phyloP scores from a whole-genome alignment of 2,329 filamentous ascomycete species.

The Aspergillus arachidicola region DNA sequence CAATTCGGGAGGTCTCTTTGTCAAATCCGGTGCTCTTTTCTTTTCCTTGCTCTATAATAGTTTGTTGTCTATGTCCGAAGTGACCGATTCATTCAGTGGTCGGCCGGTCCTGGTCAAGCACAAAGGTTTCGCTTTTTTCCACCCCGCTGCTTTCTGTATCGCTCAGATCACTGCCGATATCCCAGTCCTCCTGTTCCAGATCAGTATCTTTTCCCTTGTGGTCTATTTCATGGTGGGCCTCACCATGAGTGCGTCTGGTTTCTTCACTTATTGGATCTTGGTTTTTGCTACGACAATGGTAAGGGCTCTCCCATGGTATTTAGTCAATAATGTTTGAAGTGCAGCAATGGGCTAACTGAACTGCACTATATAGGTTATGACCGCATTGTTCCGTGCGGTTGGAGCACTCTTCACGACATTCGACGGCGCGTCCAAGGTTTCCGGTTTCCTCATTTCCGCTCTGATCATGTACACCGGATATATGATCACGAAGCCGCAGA shows the following conservation, averaged over 20 bases:
- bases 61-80: constrained; percentile 67
- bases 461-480: constrained; percentile 47
- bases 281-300: constrained; percentile 54
- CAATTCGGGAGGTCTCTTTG: constrained; percentile 63
- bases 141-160: constrained; percentile 52
- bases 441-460: constrained; percentile 41
- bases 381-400: constrained; percentile 59
- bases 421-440: constrained; percentile 60
- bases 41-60: constrained; percentile 65
- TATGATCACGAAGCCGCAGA: constrained; percentile 49
- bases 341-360: background rate
- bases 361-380: constrained; percentile 50
- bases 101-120: constrained; percentile 63
- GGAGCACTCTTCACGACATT: constrained; percentile 61
- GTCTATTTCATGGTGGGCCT: constrained; percentile 68
- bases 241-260: constrained; percentile 53
- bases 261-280: constrained; percentile 65
- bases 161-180: constrained; percentile 53
- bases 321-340: background rate
- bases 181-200: constrained; percentile 61
- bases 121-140: constrained; percentile 59
- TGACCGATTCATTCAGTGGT: constrained; percentile 63
- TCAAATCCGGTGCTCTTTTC: constrained; percentile 67
- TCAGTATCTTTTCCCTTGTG: constrained; percentile 60
- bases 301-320: background rate